Conservation (phyloP, 2,329 filamentous ascomycete species). For the Aspergillus oerlinghausenensis region DNA sequence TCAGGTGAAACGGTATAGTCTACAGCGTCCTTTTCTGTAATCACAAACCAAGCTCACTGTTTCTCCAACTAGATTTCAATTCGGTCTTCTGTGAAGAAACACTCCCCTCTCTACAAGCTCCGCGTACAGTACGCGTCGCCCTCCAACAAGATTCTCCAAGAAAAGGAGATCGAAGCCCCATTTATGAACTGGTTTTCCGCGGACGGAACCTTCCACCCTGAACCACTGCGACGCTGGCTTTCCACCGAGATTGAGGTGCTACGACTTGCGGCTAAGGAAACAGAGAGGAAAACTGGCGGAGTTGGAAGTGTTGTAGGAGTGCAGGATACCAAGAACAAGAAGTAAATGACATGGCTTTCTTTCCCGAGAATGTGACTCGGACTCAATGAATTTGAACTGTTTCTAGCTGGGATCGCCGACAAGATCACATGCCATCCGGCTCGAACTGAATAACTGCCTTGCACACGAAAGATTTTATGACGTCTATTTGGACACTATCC, state of each 20-base stretch:
- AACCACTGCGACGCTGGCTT: slow-evolving; percentile 60
- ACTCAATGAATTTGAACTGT: neutral
- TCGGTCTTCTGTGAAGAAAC: slow-evolving; percentile 68
- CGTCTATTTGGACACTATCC: neutral
- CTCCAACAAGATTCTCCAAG: slow-evolving; percentile 36
- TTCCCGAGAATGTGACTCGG: neutral
- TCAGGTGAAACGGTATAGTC: slow-evolving; percentile 59
- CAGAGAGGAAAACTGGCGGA: slow-evolving; percentile 28
- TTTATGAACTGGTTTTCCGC: slow-evolving; percentile 58
- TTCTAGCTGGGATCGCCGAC: neutral
- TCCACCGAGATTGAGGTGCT: slow-evolving; percentile 54
- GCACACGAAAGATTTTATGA: neutral
- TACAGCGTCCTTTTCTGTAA: neutral
- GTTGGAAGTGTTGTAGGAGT: slow-evolving; percentile 17
- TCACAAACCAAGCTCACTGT: slow-evolving; percentile 1
- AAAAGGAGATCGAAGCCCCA: slow-evolving; percentile 50
- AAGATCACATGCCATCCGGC: too few relatives aligned
- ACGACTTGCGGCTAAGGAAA: slow-evolving; percentile 44
- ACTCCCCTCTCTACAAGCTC: slow-evolving; percentile 75
- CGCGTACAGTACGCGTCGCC: slow-evolving; percentile 50
- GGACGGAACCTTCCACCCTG: slow-evolving; percentile 56
- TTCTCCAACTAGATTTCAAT: slow-evolving; percentile 60
- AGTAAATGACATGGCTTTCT: slow-evolving; percentile 3
- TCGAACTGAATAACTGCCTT: neutral
- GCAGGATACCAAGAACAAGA: slow-evolving; percentile 12